Evolutionary conservation across 1,284 basidiomycete species (phyloP).

Genomic region (Trichosporon ovoides): DNA sequence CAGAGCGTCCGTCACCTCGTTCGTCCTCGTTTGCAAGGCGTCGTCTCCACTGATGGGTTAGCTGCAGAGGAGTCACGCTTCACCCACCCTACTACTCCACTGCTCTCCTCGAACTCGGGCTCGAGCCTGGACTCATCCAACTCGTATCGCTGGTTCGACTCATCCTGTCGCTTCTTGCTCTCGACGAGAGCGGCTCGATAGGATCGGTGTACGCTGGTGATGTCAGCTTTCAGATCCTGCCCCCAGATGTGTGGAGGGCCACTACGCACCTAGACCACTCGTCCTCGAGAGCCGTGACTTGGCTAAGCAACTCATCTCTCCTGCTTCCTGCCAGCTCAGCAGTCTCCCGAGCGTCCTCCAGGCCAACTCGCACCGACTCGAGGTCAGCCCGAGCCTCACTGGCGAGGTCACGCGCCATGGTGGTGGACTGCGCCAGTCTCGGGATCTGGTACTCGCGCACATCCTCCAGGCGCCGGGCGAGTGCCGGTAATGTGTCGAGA

Average conservation of each 20-base stretch:
- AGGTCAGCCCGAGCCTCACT: conserved; percentile 71
- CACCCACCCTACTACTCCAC: conserved; percentile 20
- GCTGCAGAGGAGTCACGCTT: neutral
- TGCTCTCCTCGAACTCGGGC: conserved; percentile 13
- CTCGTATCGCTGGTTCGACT: conserved; percentile 25
- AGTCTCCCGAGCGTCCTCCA: conserved; percentile 13
- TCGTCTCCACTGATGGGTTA: conserved; percentile 60
- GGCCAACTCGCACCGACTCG: conserved; percentile 52
- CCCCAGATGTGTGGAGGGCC: neutral
- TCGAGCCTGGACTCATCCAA: conserved; percentile 13
- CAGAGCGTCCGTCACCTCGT: conserved; percentile 79
- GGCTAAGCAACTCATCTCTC: conserved; percentile 37
- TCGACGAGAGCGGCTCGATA: conserved; percentile 33
- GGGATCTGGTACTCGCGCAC: conserved; percentile 67
- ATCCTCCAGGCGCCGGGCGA: conserved; percentile 60
- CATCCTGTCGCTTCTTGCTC: neutral
- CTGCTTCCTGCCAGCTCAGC: conserved; percentile 5
- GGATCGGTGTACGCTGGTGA: conserved; percentile 14
- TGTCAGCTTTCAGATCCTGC: neutral
- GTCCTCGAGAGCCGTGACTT: conserved; percentile 53
- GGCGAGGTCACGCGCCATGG: conserved; percentile 63
- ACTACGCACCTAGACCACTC: conserved; percentile 1
- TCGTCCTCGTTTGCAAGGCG: conserved; percentile 74
- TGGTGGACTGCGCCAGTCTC: conserved; percentile 58
- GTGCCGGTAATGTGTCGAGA: conserved; percentile 22